Percentiles rank a stretch among this genome's conserved stretches.
Evolutionary conservation across 306 rosid genomes (phyloP).

Genomic region (Prinsepia uniflora): DNA sequence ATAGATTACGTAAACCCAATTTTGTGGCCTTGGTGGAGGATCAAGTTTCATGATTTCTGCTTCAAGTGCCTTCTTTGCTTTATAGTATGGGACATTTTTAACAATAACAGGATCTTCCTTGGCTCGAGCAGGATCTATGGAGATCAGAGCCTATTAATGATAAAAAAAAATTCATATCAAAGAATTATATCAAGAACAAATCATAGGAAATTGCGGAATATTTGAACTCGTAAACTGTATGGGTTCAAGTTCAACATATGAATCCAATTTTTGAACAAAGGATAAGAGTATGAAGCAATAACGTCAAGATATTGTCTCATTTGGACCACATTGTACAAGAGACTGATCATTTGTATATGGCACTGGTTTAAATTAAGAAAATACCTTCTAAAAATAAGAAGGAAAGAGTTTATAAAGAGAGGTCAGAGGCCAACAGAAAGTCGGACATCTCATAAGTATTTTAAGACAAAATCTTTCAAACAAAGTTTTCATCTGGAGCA

Average conservation of each 20-base stretch:
- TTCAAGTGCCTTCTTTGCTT: constrained; percentile 84
- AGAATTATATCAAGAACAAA: constrained; percentile 7
- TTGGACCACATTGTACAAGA: background rate
- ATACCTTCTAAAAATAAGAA: background rate
- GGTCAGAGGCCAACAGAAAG: background rate
- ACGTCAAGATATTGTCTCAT: background rate
- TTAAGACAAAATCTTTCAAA: background rate
- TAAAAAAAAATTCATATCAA: constrained; percentile 16
- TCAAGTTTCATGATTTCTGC: constrained; percentile 76
- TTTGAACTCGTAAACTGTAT: background rate
- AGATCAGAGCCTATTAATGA: constrained; percentile 65
- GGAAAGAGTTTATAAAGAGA: background rate
- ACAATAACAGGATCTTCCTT: constrained; percentile 85
- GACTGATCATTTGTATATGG: background rate
- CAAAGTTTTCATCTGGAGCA: background rate
- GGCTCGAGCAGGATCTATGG: constrained; percentile 88
- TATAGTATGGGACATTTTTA: constrained; percentile 72
- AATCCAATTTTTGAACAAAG: background rate
- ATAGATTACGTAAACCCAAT: constrained; percentile 73
- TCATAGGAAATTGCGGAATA: constrained; percentile 1
- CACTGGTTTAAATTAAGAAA: background rate
- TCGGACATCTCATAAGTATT: background rate
- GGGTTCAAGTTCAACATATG: background rate
- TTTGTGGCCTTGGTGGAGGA: constrained; percentile 87
- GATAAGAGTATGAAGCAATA: background rate